These are phyloP conservation scores for Geranomyces variabilis DNA, from an alignment of 192 early-diverging fungal species.

Conservation along the genomic window DNA sequence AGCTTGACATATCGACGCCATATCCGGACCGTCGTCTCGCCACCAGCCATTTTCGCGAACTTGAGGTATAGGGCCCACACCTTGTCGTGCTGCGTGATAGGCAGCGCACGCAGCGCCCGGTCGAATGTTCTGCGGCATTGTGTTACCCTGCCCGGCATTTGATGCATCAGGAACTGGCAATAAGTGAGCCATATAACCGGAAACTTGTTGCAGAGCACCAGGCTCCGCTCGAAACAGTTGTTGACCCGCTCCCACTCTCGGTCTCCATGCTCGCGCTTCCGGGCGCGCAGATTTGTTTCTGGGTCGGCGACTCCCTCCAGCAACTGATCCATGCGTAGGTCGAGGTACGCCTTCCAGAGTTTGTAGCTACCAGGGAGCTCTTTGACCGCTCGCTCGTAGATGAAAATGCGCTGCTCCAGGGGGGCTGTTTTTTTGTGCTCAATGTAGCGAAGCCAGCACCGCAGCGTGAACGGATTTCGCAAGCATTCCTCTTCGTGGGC, in stretches of 20 bases:
- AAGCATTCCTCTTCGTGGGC: conserved; percentile 59
- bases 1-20: conserved; percentile 85
- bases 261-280: conserved; percentile 31
- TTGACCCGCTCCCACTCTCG: conserved; percentile 68
- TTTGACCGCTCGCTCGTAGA: conserved; percentile 88
- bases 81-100: conserved; percentile 89
- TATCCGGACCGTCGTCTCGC: conserved; percentile 78
- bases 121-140: conserved; percentile 87
- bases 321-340: conserved; percentile 56
- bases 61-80: conserved; percentile 87
- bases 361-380: conserved; percentile 94
- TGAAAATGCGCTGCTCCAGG: conserved; percentile 52
- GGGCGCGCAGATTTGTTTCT: conserved; percentile 44
- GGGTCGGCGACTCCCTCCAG: conserved; percentile 55
- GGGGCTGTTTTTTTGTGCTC: conserved; percentile 75
- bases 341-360: conserved; percentile 90
- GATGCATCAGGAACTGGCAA: conserved; percentile 66
- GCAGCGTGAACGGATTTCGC: conserved; percentile 59
- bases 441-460: conserved; percentile 87
- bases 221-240: conserved; percentile 80
- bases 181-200: conserved; percentile 92
- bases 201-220: conserved; percentile 95
- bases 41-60: conserved; percentile 78
- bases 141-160: conserved; percentile 44
- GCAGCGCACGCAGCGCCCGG: conserved; percentile 82